Evolutionary conservation across 1,139 yeast genomes (phyloP).

Genomic region (Suhomyces ambrosiae): DNA sequence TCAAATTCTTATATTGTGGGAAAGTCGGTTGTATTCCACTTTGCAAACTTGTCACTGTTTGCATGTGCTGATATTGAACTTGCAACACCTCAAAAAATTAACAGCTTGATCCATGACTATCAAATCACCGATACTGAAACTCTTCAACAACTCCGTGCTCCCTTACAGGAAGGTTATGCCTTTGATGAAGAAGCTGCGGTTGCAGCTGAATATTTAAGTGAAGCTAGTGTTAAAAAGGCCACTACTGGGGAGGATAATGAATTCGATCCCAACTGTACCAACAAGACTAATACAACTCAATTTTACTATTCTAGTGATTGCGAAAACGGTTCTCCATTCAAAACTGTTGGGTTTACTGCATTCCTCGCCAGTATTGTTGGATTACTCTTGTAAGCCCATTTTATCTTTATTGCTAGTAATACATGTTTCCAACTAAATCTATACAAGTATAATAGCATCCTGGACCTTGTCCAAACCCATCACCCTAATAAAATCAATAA

Average conservation of each 20-base stretch:
- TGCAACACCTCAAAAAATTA: conserved; percentile 30
- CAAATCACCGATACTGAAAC: conserved; percentile 21
- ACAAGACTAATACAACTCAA: conserved; percentile 4
- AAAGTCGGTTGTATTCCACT: conserved; percentile 55
- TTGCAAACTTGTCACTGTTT: conserved; percentile 48
- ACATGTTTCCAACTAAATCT: not conserved
- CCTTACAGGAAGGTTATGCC: conserved; percentile 17
- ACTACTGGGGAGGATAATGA: conserved; percentile 10
- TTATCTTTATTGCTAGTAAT: conserved; percentile 4
- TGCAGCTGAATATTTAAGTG: conserved; percentile 14
- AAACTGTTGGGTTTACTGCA: conserved; percentile 19
- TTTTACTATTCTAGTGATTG: conserved; percentile 12
- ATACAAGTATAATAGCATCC: conserved; percentile 10
- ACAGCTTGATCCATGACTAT: conserved; percentile 27
- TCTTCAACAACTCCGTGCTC: conserved; percentile 8
- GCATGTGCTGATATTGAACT: conserved; percentile 60
- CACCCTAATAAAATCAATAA: conserved; percentile 20
- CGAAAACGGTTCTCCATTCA: conserved; percentile 21
- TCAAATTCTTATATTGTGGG: conserved; percentile 55
- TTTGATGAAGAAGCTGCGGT: conserved; percentile 23
- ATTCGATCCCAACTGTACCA: conserved; percentile 1
- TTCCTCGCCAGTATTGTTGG: conserved; percentile 26
- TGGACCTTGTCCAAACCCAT: conserved; percentile 19
- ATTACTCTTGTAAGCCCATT: conserved; percentile 20
- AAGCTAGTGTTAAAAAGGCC: conserved; percentile 6